Conservation (phyloP, 345 rosid species). For the Syzygium aromaticum region DNA sequence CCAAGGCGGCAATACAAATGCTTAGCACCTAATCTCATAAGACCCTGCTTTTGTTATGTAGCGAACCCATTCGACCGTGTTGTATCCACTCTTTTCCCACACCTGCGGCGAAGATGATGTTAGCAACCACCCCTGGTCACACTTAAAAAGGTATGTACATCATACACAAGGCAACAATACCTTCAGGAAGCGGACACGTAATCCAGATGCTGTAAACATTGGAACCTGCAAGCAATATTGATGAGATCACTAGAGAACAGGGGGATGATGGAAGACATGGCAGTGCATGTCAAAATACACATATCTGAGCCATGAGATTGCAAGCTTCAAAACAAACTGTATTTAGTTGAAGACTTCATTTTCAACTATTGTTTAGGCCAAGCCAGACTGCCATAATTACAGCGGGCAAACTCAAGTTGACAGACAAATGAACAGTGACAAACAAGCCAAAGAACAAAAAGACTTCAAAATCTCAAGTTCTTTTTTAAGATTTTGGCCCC, state of each 20-base stretch:
- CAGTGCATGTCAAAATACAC: not conserved
- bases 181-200: slow-evolving; percentile 97
- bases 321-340: not conserved
- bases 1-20: not conserved
- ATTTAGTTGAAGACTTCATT: not conserved
- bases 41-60: slow-evolving; percentile 97
- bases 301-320: not conserved
- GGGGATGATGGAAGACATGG: not conserved
- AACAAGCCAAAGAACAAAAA: not conserved
- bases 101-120: slow-evolving; percentile 35
- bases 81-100: slow-evolving; percentile 99
- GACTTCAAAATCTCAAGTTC: not conserved
- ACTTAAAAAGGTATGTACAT: not conserved
- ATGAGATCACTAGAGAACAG: not conserved
- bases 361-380: not conserved
- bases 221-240: slow-evolving; percentile 60
- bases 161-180: slow-evolving; percentile 15
- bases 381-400: not conserved
- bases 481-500: not conserved
- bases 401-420: not conserved
- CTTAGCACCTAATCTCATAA: slow-evolving; percentile 91
- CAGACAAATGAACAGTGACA: not conserved
- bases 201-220: slow-evolving; percentile 97
- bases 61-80: slow-evolving; percentile 98
- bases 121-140: not conserved